phyloP scores from a whole-genome alignment of 202 grass and related monocot genomes.

The Dendrocalamus latiflorus region DNA sequence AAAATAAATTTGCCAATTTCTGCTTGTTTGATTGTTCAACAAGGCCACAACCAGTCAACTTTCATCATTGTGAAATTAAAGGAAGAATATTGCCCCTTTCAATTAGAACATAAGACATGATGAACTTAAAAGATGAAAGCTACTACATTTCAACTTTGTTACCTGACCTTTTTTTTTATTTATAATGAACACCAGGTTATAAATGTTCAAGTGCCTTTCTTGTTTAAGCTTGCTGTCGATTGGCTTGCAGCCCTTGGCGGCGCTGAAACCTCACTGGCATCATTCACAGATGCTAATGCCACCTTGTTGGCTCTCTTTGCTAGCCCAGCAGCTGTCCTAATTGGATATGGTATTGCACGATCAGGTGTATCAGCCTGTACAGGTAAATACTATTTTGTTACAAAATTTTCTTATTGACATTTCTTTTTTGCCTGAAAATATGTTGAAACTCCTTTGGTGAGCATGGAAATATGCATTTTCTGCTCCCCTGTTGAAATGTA shows the following conservation, averaged over 20 bases:
- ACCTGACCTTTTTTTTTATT: conserved; percentile 28
- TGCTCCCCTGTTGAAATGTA: background rate
- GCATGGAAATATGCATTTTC: conserved; percentile 19
- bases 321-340: conserved; percentile 93
- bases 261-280: conserved; percentile 64
- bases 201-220: conserved; percentile 99
- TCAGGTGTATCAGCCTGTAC: conserved; percentile 85
- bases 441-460: conserved; percentile 5
- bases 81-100: background rate
- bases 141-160: conserved; percentile 17
- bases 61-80: conserved; percentile 7
- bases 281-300: conserved; percentile 86
- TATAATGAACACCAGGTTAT: conserved; percentile 75
- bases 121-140: conserved; percentile 3
- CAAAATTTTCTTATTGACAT: background rate
- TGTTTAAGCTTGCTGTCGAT: conserved; percentile 97
- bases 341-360: conserved; percentile 97
- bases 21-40: conserved; percentile 19
- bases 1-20: background rate
- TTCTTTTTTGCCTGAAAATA: conserved; percentile 1
- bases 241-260: conserved; percentile 83
- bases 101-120: background rate
- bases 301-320: conserved; percentile 93
- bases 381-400: conserved; percentile 50
- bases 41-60: background rate